These are phyloP conservation scores for Selaginella moellendorffii DNA, from an alignment of 75 land plant species.

Conservation along the genomic window DNA sequence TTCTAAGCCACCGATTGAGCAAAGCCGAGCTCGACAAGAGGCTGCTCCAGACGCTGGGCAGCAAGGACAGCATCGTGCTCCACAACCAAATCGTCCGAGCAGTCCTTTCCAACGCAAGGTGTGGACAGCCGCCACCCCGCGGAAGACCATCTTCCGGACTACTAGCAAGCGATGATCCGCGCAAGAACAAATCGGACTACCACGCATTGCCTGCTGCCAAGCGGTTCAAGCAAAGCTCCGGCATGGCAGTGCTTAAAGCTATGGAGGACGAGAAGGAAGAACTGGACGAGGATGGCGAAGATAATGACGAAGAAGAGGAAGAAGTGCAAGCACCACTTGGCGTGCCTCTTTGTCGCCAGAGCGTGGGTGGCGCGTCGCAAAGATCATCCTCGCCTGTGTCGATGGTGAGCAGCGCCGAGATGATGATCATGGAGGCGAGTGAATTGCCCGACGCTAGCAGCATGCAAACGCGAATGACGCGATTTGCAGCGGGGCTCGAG, in stretches of 20 bases:
- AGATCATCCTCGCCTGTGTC: conserved; percentile 12
- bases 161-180: neutral
- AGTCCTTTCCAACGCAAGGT: conserved; percentile 52
- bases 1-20: conserved; percentile 27
- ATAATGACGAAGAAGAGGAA: conserved; percentile 27
- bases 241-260: neutral
- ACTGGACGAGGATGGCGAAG: conserved; percentile 48
- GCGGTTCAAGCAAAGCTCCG: no score
- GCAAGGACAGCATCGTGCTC: conserved; percentile 53
- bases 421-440: conserved; percentile 15
- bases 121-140: conserved; percentile 28
- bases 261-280: conserved; percentile 8
- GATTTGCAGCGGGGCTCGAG: conserved; percentile 31
- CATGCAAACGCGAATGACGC: conserved; percentile 33
- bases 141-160: neutral
- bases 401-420: conserved; percentile 4
- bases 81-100: conserved; percentile 55
- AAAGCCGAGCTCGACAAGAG: conserved; percentile 47
- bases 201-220: conserved; percentile 20
- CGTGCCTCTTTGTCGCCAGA: conserved; percentile 42
- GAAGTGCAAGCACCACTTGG: conserved; percentile 53
- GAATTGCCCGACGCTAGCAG: conserved; percentile 42
- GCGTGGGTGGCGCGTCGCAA: conserved; percentile 18
- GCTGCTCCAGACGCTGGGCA: conserved; percentile 45
- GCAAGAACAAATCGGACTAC: neutral